Conservation (phyloP, 176 grass and related monocot genomes). For the Leersia perrieri region DNA sequence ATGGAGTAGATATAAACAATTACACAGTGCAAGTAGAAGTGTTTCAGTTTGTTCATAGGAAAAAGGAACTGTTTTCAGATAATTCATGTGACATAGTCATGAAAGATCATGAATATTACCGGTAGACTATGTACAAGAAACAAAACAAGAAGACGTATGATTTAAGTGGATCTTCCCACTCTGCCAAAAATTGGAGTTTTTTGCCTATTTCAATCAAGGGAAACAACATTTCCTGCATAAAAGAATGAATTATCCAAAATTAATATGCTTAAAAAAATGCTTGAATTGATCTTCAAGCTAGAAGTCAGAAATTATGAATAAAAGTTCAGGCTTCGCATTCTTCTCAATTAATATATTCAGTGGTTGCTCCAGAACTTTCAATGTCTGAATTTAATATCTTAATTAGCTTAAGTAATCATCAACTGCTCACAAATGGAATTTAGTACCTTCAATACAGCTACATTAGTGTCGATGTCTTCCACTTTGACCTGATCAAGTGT, state of each 20-base stretch:
- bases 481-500: slow-evolving; percentile 82
- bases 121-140: slow-evolving; percentile 67
- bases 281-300: background rate
- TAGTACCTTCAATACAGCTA: slow-evolving; percentile 71
- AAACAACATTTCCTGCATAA: slow-evolving; percentile 82
- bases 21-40: background rate
- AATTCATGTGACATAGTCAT: background rate
- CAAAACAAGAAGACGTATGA: slow-evolving; percentile 71
- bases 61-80: background rate
- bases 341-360: background rate
- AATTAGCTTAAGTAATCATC: background rate
- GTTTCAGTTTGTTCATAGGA: background rate
- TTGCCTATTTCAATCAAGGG: slow-evolving; percentile 84
- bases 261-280: background rate
- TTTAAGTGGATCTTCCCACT: slow-evolving; percentile 88
- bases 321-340: background rate
- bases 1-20: background rate
- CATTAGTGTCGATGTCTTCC: slow-evolving; percentile 86
- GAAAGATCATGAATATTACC: slow-evolving; percentile 32
- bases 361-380: background rate
- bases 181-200: slow-evolving; percentile 50
- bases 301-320: background rate
- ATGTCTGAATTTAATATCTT: background rate
- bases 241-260: background rate
- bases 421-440: background rate